Conservation (phyloP, 495 filamentous ascomycete genomes). For the Apodospora peruviana region DNA sequence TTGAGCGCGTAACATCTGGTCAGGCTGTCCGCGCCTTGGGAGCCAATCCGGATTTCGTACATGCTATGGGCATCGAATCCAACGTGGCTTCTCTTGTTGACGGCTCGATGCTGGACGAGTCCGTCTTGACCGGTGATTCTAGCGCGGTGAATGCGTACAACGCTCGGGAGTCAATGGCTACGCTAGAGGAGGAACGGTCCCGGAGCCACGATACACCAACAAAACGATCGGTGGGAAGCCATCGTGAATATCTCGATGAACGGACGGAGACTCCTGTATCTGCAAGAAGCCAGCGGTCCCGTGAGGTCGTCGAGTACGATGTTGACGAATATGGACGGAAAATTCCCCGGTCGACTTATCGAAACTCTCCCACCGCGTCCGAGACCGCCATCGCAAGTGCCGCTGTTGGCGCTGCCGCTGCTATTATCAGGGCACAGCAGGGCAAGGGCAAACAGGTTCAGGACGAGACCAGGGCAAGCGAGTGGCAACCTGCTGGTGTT, state of each 20-base stretch:
- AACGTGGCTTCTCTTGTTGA: slow-evolving; percentile 83
- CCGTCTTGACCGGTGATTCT: slow-evolving; percentile 55
- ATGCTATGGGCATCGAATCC: slow-evolving; percentile 72
- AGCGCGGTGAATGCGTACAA: slow-evolving; percentile 27
- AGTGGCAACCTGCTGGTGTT: slow-evolving; percentile 31
- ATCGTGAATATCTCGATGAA: slow-evolving; percentile 22
- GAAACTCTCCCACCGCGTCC: slow-evolving; percentile 41
- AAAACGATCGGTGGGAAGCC: slow-evolving; percentile 30
- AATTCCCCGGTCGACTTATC: slow-evolving; percentile 33
- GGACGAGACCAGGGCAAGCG: slow-evolving; percentile 20
- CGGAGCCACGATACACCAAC: slow-evolving; percentile 27
- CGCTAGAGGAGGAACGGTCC: slow-evolving; percentile 21
- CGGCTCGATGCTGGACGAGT: slow-evolving; percentile 76
- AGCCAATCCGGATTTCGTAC: slow-evolving; percentile 69
- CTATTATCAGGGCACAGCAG: slow-evolving; percentile 34
- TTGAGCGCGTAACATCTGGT: slow-evolving; percentile 56
- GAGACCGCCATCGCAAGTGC: slow-evolving; percentile 48
- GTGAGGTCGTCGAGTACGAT: slow-evolving; percentile 39
- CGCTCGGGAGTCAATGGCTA: slow-evolving; percentile 32
- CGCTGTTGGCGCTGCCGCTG: slow-evolving; percentile 45
- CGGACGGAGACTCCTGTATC: slow-evolving; percentile 20
- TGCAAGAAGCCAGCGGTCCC: slow-evolving; percentile 25
- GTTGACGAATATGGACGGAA: slow-evolving; percentile 51
- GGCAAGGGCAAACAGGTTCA: slow-evolving; percentile 30
- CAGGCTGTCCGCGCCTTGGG: slow-evolving; percentile 63